These are phyloP conservation scores for Powellomyces hirtus DNA, from an alignment of 192 early-diverging fungal genomes.

Conservation along the genomic window DNA sequence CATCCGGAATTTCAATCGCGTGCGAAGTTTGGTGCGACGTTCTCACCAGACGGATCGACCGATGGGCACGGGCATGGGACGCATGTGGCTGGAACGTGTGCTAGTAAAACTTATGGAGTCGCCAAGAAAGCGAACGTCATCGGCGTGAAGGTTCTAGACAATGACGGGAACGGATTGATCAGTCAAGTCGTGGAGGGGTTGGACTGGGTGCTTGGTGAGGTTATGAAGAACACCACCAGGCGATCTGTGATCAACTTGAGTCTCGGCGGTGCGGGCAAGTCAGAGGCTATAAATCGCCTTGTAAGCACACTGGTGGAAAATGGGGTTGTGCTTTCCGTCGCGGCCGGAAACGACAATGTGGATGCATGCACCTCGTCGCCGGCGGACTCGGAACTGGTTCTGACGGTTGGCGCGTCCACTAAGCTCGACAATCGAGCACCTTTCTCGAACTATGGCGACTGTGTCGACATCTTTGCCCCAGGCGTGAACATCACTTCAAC, in stretches of 20 bases:
- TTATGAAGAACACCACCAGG: background rate
- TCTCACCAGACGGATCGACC: constrained; percentile 28
- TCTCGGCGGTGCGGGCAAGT: constrained; percentile 58
- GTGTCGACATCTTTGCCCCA: constrained; percentile 64
- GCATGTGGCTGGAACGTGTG: constrained; percentile 51
- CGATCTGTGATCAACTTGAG: constrained; percentile 56
- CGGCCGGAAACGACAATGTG: constrained; percentile 58
- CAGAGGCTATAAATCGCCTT: constrained; percentile 31
- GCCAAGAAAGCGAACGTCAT: constrained; percentile 58
- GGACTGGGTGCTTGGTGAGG: constrained; percentile 28
- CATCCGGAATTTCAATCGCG: constrained; percentile 52
- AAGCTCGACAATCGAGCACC: constrained; percentile 33
- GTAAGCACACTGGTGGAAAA: constrained; percentile 24
- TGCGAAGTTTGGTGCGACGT: constrained; percentile 44
- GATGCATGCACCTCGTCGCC: constrained; percentile 37
- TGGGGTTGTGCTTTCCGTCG: constrained; percentile 57
- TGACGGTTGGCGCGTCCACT: constrained; percentile 32
- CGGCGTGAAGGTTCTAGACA: constrained; percentile 56
- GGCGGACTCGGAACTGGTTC: constrained; percentile 9
- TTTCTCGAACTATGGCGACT: constrained; percentile 56
- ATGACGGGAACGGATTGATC: constrained; percentile 45
- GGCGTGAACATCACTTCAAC: constrained; percentile 52
- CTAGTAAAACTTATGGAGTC: constrained; percentile 47
- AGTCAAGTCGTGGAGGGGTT: constrained; percentile 42
- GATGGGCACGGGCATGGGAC: constrained; percentile 56